A percentile compares a stretch with the other conserved stretches of the same genome.
phyloP scores from a whole-genome alignment of 2,329 filamentous ascomycete species.

The Talaromyces pinophilus region DNA sequence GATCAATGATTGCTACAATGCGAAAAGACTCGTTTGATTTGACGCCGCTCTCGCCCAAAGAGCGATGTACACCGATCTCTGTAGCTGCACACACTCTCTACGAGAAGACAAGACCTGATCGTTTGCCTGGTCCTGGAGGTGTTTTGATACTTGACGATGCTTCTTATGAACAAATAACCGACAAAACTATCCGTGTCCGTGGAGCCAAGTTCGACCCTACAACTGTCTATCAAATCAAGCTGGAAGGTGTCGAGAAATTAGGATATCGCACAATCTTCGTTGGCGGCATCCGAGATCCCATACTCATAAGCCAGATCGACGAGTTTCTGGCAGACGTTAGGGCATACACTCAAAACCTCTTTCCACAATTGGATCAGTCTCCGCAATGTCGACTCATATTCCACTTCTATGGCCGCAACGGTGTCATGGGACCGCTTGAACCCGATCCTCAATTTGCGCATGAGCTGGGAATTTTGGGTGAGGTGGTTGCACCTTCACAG shows the following conservation, averaged over 20 bases:
- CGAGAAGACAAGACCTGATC: constrained; percentile 57
- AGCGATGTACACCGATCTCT: constrained; percentile 50
- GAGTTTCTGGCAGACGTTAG: constrained; percentile 38
- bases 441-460: constrained; percentile 26
- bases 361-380: constrained; percentile 25
- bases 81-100: constrained; percentile 59
- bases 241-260: constrained; percentile 49
- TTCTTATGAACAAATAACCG: constrained; percentile 48
- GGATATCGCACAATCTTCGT: constrained; percentile 52
- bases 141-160: constrained; percentile 45
- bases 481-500: constrained; percentile 51
- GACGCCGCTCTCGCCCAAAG: constrained; percentile 41
- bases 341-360: constrained; percentile 27
- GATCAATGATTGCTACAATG: constrained; percentile 46
- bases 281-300: constrained; percentile 51
- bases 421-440: constrained; percentile 37
- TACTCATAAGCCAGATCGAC: constrained; percentile 48
- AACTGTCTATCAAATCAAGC: constrained; percentile 50
- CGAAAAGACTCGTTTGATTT: constrained; percentile 54
- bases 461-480: constrained; percentile 53
- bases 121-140: constrained; percentile 54
- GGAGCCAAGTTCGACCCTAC: constrained; percentile 42
- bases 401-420: constrained; percentile 50
- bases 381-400: constrained; percentile 45
- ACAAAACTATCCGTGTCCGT: constrained; percentile 45